These are phyloP conservation scores for Phytomonas francai DNA, from an alignment of 208 protist species.

Conservation along the genomic window DNA sequence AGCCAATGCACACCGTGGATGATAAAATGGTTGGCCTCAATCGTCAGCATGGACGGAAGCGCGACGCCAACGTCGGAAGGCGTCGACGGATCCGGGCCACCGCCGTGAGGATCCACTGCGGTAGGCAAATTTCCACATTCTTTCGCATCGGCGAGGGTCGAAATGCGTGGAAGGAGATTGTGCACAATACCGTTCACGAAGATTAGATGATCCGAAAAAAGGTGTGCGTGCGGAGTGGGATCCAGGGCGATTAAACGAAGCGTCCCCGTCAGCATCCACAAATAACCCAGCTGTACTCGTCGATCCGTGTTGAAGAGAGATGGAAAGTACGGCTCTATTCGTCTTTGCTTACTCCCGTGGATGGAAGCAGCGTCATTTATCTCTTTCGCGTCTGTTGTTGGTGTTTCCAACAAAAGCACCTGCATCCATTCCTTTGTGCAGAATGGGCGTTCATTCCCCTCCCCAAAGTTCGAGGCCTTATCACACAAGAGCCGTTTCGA, in stretches of 20 bases:
- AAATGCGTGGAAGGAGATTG: conserved; percentile 31
- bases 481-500: conserved; percentile 56
- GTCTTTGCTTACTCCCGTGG: background rate
- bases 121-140: conserved; percentile 2
- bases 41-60: conserved; percentile 33
- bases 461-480: conserved; percentile 40
- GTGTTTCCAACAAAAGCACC: conserved; percentile 21
- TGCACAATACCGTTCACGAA: conserved; percentile 26
- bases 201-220: conserved; percentile 34
- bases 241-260: conserved; percentile 33
- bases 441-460: conserved; percentile 78
- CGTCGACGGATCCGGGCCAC: background rate
- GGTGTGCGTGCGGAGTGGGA: conserved; percentile 22
- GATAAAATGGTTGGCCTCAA: conserved; percentile 59
- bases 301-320: conserved; percentile 21
- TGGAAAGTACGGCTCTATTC: conserved; percentile 11
- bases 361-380: background rate
- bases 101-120: background rate
- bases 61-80: background rate
- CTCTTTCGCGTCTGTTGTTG: background rate
- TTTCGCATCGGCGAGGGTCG: conserved; percentile 27
- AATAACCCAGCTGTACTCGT: conserved; percentile 55
- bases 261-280: conserved; percentile 41
- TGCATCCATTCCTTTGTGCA: conserved; percentile 57
- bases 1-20: conserved; percentile 55